A percentile compares a stretch with the other conserved stretches of the same genome.
These are phyloP conservation scores for Colletotrichum aenigma DNA, from an alignment of 2,329 filamentous ascomycete genomes.

Conservation along the genomic window DNA sequence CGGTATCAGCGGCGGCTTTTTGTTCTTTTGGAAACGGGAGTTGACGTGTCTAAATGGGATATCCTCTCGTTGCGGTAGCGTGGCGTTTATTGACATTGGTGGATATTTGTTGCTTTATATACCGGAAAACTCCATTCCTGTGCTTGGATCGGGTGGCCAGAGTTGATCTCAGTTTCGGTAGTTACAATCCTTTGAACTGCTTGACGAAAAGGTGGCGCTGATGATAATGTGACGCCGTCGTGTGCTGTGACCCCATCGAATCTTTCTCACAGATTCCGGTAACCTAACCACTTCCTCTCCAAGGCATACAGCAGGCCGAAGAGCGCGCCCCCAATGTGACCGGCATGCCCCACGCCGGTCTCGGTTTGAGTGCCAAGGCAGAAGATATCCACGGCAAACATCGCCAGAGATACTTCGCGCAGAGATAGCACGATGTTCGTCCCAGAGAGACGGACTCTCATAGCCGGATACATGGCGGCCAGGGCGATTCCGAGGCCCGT, in stretches of 20 bases:
- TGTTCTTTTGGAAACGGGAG: background rate
- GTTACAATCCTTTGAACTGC: background rate
- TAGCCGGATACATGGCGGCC: constrained; percentile 5
- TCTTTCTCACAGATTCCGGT: background rate
- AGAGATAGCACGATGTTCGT: background rate
- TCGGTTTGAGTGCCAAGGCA: constrained; percentile 6
- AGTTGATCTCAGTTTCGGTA: constrained; percentile 14
- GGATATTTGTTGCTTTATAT: background rate
- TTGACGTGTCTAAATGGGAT: background rate
- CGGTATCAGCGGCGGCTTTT: background rate
- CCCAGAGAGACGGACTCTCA: constrained; percentile 8
- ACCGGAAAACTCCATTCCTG: background rate
- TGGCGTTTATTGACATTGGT: constrained; percentile 9
- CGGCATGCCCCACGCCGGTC: constrained; percentile 8
- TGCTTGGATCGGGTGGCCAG: background rate
- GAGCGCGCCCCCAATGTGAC: constrained; percentile 7
- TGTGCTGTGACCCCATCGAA: background rate
- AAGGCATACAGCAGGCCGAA: constrained; percentile 10
- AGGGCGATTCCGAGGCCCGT: constrained; percentile 7
- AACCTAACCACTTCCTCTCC: background rate
- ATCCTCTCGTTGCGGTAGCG: background rate
- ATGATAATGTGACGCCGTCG: background rate
- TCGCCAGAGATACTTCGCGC: background rate
- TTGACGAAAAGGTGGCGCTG: background rate
- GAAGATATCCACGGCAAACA: constrained; percentile 5